Conservation (phyloP, 2,329 filamentous ascomycete genomes). For the Triangularia verruculosa region DNA sequence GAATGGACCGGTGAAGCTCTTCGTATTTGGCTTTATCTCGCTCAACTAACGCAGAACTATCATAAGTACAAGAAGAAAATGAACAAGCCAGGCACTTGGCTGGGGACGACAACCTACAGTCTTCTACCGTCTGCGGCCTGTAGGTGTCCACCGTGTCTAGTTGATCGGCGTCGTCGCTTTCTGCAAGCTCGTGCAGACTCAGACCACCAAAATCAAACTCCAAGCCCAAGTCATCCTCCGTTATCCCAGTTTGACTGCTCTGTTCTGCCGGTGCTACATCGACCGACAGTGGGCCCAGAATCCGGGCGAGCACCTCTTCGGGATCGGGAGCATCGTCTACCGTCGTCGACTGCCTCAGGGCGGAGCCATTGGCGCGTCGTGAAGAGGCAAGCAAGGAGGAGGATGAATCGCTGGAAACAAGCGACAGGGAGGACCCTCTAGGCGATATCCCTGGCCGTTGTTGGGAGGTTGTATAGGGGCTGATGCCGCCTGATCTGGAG, state of each 20-base stretch:
- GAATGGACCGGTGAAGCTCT: constrained; percentile 84
- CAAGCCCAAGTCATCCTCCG: constrained; percentile 55
- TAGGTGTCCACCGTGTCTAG: constrained; percentile 34
- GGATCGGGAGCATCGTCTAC: constrained; percentile 62
- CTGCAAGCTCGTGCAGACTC: constrained; percentile 69
- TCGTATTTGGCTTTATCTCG: constrained; percentile 81
- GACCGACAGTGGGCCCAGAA: constrained; percentile 37
- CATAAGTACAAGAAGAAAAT: constrained; percentile 18
- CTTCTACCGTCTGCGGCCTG: constrained; percentile 62
- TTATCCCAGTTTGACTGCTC: constrained; percentile 31
- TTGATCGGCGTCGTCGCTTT: constrained; percentile 30
- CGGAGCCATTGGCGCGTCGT: constrained; percentile 64
- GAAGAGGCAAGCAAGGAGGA: constrained; percentile 68
- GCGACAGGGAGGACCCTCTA: constrained; percentile 73
- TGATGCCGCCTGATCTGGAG: constrained; percentile 56
- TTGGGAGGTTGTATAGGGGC: constrained; percentile 65
- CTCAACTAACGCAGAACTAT: constrained; percentile 54
- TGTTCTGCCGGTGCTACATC: constrained; percentile 19
- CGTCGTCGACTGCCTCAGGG: constrained; percentile 57
- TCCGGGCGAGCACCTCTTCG: constrained; percentile 60
- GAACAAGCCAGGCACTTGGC: not conserved
- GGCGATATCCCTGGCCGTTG: constrained; percentile 66
- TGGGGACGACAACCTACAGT: constrained; percentile 53
- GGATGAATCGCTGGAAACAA: constrained; percentile 74
- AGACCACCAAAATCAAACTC: constrained; percentile 77